These are phyloP conservation scores for Coffea humblotiana DNA, from an alignment of 305 asterid genomes.

Conservation along the genomic window DNA sequence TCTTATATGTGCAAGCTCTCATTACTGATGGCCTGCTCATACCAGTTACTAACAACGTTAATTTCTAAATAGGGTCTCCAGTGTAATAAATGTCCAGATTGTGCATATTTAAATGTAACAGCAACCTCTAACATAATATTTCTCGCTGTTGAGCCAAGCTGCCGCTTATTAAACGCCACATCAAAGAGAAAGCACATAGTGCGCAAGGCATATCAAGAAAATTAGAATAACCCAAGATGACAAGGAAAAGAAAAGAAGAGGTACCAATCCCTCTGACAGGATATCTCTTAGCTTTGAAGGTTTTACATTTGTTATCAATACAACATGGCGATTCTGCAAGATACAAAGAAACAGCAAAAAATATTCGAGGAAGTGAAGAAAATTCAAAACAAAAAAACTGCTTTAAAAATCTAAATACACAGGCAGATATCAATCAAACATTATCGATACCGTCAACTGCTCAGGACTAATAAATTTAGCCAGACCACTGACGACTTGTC, in stretches of 20 bases:
- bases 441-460: slow-evolving; percentile 62
- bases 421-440: slow-evolving; percentile 5
- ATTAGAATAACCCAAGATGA: slow-evolving; percentile 1
- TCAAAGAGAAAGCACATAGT: slow-evolving; percentile 7
- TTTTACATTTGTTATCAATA: slow-evolving; percentile 85
- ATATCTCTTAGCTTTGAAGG: slow-evolving; percentile 93
- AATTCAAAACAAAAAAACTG: neutral
- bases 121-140: neutral
- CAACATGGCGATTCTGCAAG: slow-evolving; percentile 79
- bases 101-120: neutral
- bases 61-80: neutral
- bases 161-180: neutral
- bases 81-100: neutral
- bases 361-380: slow-evolving; percentile 11
- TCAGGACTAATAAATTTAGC: slow-evolving; percentile 90
- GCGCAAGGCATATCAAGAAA: neutral
- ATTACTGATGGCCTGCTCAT: neutral
- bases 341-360: slow-evolving; percentile 19
- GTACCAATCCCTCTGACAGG: slow-evolving; percentile 96
- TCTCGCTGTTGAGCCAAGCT: neutral
- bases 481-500: slow-evolving; percentile 97
- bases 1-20: neutral
- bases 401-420: slow-evolving; percentile 17
- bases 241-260: slow-evolving; percentile 13
- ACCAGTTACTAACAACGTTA: neutral